These are phyloP conservation scores for Mollisiaceae sp. DNA, from an alignment of 2,329 filamentous ascomycete species.

Conservation along the genomic window DNA sequence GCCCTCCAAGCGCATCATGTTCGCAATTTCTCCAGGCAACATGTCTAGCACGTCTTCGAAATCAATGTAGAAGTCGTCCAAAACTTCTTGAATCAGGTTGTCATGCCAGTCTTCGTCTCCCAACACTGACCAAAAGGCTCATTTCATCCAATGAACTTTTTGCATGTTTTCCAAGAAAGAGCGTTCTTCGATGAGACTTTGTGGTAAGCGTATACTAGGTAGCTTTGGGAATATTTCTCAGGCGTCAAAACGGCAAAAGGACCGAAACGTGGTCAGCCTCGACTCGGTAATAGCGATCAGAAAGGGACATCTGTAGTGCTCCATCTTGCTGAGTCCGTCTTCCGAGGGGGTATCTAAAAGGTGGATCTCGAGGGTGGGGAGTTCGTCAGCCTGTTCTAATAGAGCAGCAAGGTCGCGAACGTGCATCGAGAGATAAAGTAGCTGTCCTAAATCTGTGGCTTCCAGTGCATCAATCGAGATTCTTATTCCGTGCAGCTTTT, in stretches of 20 bases:
- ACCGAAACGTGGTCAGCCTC: background rate
- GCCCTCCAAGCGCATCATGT: slow-evolving; percentile 8
- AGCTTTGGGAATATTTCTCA: slow-evolving; percentile 4
- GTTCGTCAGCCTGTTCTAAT: background rate
- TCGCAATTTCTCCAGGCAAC: slow-evolving; percentile 4
- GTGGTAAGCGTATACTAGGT: background rate
- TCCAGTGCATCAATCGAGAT: background rate
- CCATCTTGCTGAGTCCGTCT: background rate
- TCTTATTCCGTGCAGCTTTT: background rate
- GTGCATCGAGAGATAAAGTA: slow-evolving; percentile 1
- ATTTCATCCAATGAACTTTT: background rate
- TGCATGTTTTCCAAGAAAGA: background rate
- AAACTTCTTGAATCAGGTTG: slow-evolving; percentile 3
- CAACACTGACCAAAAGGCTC: background rate
- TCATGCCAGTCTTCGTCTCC: slow-evolving; percentile 1
- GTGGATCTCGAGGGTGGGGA: background rate
- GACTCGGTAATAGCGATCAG: background rate
- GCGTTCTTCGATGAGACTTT: background rate
- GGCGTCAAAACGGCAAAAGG: slow-evolving; percentile 6
- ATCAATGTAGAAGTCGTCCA: slow-evolving; percentile 5
- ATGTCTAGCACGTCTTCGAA: background rate
- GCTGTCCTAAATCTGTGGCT: background rate
- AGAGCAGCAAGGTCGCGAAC: slow-evolving; percentile 5
- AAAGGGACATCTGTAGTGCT: background rate
- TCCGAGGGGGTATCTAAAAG: background rate